Evolutionary conservation across 495 filamentous ascomycete species (phyloP).

Genomic region (Penicillium coprophilum): DNA sequence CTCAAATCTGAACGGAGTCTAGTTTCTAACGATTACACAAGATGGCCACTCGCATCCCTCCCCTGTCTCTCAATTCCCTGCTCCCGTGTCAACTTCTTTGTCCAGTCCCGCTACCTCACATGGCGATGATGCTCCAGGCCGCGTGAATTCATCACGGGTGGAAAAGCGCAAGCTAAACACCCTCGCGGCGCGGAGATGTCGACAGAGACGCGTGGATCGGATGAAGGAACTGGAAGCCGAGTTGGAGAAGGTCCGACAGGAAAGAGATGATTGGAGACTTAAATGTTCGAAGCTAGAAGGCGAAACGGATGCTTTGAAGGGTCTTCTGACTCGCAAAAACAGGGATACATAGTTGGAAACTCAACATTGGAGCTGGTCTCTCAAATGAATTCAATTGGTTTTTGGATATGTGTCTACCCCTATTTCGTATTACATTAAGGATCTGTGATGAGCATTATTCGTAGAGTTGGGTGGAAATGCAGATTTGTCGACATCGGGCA

Average conservation of each 20-base stretch:
- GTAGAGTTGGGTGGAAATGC: neutral
- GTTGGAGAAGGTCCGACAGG: conserved; percentile 57
- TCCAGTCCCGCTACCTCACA: conserved; percentile 28
- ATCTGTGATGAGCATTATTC: neutral
- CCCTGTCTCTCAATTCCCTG: conserved; percentile 23
- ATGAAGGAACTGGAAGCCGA: conserved; percentile 62
- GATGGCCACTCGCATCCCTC: conserved; percentile 25
- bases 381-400: conserved; percentile 6
- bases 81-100: conserved; percentile 19
- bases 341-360: conserved; percentile 16
- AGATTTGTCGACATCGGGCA: neutral
- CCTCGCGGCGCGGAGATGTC: conserved; percentile 67
- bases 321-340: conserved; percentile 30
- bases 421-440: neutral
- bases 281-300: conserved; percentile 63
- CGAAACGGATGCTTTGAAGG: conserved; percentile 48
- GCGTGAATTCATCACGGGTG: conserved; percentile 31
- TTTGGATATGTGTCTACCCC: neutral
- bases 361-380: conserved; percentile 19
- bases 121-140: conserved; percentile 19
- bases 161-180: conserved; percentile 67
- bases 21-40: conserved; percentile 8
- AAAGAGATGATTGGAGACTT: conserved; percentile 66
- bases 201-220: conserved; percentile 66
- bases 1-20: no score